Conservation (phyloP, 2,329 filamentous ascomycete species). For the Dissoconium aciculare region DNA sequence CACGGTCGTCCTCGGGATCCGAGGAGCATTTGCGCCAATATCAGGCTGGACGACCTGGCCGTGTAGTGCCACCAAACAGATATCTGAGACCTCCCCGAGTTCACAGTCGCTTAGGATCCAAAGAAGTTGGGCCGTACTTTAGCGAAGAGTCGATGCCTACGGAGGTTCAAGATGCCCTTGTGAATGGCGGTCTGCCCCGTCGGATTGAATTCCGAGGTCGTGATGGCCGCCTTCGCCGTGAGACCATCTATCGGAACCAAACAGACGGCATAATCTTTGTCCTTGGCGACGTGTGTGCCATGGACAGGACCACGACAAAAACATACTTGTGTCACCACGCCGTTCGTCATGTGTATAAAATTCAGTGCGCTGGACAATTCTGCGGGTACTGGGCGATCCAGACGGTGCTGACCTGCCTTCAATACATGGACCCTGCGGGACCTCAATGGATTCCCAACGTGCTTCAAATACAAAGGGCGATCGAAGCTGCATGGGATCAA, state of each 20-base stretch:
- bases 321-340: conserved; percentile 68
- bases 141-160: conserved; percentile 33
- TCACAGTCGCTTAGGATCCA: conserved; percentile 21
- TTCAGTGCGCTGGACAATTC: conserved; percentile 73
- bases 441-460: conserved; percentile 50
- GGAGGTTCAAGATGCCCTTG: conserved; percentile 28
- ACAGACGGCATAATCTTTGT: conserved; percentile 31
- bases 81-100: too few relatives aligned
- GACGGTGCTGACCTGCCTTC: conserved; percentile 70
- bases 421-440: conserved; percentile 11
- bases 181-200: conserved; percentile 27
- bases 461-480: conserved; percentile 67
- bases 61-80: too few relatives aligned
- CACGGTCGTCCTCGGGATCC: too few relatives aligned
- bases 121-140: conserved; percentile 34
- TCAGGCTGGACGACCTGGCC: too few relatives aligned
- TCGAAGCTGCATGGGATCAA: conserved; percentile 76
- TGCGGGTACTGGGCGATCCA: conserved; percentile 94
- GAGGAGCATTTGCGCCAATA: too few relatives aligned
- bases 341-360: conserved; percentile 67
- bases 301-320: conserved; percentile 48
- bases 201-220: conserved; percentile 28
- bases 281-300: conserved; percentile 37
- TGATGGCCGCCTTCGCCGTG: conserved; percentile 28
- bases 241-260: conserved; percentile 31